Percentiles rank a stretch among this genome's conserved stretches.
phyloP scores from a whole-genome alignment of 225 moss, liverwort and hornwort genomes.

The Pleurozium schreberi region DNA sequence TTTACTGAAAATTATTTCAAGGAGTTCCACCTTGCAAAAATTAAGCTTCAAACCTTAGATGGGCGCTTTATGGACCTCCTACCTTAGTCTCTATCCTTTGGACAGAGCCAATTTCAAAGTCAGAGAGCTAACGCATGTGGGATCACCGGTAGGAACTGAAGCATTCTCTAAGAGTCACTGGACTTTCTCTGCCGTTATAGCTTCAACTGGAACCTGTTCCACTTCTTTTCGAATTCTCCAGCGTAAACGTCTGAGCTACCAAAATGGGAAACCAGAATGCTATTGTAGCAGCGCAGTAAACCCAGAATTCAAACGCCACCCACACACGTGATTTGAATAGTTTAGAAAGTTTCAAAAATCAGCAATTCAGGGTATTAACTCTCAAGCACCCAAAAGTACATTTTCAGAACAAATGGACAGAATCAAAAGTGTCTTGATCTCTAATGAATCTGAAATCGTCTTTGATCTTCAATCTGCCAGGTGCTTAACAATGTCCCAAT shows the following conservation, averaged over 20 bases:
- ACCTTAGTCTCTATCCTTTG: no score
- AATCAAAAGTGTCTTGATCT: neutral
- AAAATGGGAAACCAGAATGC: constrained; percentile 44
- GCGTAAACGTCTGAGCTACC: constrained; percentile 38
- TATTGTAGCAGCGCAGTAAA: constrained; percentile 48
- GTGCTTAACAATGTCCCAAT: neutral
- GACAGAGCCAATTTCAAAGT: no score
- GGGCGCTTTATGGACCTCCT: no score
- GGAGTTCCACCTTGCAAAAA: no score
- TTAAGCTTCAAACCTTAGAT: no score
- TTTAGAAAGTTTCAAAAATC: neutral
- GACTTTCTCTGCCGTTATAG: neutral
- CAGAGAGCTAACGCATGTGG: neutral
- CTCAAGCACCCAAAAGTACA: neutral
- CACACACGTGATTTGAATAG: neutral
- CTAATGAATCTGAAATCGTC: neutral
- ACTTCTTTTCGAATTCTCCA: constrained; percentile 1
- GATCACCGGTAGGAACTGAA: neutral
- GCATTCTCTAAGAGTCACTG: neutral
- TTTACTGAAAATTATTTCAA: no score
- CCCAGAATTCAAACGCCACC: neutral
- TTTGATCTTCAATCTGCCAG: neutral
- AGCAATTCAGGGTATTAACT: neutral
- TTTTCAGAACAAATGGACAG: neutral
- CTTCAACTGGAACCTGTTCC: neutral